Conservation (phyloP, 768 basidiomycete species). For the Agaricus blazei region DNA sequence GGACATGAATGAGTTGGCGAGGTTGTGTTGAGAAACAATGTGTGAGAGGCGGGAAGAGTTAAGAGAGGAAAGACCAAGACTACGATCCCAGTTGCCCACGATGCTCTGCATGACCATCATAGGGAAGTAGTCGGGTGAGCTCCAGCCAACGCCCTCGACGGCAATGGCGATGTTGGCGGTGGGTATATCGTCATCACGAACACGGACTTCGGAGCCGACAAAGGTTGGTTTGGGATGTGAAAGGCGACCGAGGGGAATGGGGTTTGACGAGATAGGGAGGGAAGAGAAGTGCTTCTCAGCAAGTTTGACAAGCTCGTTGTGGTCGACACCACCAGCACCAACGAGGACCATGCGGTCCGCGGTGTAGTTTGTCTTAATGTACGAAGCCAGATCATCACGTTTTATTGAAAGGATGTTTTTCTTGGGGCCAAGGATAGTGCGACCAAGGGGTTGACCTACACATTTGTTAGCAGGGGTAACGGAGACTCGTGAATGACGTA, state of each 20-base stretch:
- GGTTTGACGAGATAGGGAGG: constrained; percentile 82
- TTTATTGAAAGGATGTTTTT: constrained; percentile 94
- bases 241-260: constrained; percentile 81
- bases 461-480: constrained; percentile 8
- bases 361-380: constrained; percentile 98
- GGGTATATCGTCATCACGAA: constrained; percentile 87
- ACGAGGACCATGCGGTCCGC: constrained; percentile 99
- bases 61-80: constrained; percentile 84
- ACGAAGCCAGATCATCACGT: constrained; percentile 79
- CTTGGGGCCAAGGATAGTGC: constrained; percentile 97
- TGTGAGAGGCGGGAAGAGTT: constrained; percentile 90
- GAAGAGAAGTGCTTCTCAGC: constrained; percentile 91
- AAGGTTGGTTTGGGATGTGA: constrained; percentile 77
- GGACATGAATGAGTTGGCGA: constrained; percentile 99
- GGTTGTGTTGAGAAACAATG: constrained; percentile 87
- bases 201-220: constrained; percentile 92
- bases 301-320: constrained; percentile 87
- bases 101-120: constrained; percentile 98
- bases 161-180: constrained; percentile 95
- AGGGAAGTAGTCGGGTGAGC: constrained; percentile 97
- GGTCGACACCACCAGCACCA: constrained; percentile 93
- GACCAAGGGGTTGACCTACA: constrained; percentile 88
- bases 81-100: constrained; percentile 99
- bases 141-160: constrained; percentile 97
- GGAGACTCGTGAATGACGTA: constrained; percentile 29